phyloP scores from a whole-genome alignment of 2,329 filamentous ascomycete genomes.

The Fusarium tricinctum region DNA sequence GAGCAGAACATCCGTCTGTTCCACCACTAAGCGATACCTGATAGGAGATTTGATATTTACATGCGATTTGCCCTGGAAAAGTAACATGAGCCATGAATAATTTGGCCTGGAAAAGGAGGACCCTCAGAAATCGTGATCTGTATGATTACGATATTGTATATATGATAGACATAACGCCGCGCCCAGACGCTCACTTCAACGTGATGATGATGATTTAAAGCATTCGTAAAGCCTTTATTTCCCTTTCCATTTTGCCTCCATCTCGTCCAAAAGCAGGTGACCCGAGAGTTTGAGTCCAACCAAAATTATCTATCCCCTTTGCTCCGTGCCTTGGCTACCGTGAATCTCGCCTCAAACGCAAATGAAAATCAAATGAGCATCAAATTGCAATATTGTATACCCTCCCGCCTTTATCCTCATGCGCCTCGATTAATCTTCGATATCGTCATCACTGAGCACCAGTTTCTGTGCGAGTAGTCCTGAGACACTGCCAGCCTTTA shows the following conservation, averaged over 20 bases:
- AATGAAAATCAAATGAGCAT: constrained; percentile 29
- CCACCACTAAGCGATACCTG: constrained; percentile 44
- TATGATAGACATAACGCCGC: constrained; percentile 47
- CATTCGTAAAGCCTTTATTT: constrained; percentile 11
- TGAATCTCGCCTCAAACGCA: constrained; percentile 15
- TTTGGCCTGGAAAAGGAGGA: constrained; percentile 22
- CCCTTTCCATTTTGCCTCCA: constrained; percentile 2
- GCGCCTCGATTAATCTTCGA: constrained; percentile 72
- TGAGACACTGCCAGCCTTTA: constrained; percentile 56
- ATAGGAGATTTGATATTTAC: constrained; percentile 23
- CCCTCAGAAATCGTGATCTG: constrained; percentile 33
- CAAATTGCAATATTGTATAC: constrained; percentile 26
- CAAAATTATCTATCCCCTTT: constrained; percentile 30
- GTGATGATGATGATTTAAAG: constrained; percentile 45
- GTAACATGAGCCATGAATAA: constrained; percentile 3
- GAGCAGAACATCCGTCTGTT: constrained; percentile 84
- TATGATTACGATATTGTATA: constrained; percentile 36
- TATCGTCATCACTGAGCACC: constrained; percentile 86
- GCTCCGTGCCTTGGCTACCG: constrained; percentile 27
- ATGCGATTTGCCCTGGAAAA: constrained; percentile 29
- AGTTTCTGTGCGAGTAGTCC: constrained; percentile 72
- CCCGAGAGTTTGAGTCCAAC: constrained; percentile 6
- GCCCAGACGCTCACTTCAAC: constrained; percentile 43
- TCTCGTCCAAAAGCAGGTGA: constrained; percentile 23
- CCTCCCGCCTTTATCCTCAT: not conserved